Evolutionary conservation across 768 basidiomycete species (phyloP).

Genomic region (Pholiota microspora): DNA sequence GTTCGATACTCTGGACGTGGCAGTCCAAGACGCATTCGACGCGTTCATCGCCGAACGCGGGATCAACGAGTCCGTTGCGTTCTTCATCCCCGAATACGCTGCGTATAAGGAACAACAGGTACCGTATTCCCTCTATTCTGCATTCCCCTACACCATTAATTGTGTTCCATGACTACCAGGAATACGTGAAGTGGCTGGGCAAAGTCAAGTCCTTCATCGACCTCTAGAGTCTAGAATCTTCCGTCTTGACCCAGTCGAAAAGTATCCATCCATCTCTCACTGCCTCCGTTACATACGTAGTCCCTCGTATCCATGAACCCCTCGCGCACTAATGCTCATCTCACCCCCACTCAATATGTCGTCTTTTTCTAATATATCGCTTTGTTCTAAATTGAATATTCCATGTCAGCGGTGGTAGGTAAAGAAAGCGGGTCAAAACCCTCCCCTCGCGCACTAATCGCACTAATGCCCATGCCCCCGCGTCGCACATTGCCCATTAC

Average conservation of each 20-base stretch:
- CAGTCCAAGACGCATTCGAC: slow-evolving; percentile 90
- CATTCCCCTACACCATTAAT: not conserved
- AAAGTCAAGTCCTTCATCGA: slow-evolving; percentile 85
- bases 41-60: slow-evolving; percentile 88
- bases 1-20: slow-evolving; percentile 88
- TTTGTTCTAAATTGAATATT: too few relatives aligned
- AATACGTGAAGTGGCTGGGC: slow-evolving; percentile 88
- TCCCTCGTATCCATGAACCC: too few relatives aligned
- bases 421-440: too few relatives aligned
- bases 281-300: too few relatives aligned
- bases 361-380: too few relatives aligned
- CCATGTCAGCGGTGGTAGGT: too few relatives aligned
- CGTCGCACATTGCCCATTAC: too few relatives aligned
- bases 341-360: too few relatives aligned
- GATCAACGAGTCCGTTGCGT: slow-evolving; percentile 75
- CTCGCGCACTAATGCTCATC: too few relatives aligned
- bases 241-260: not conserved
- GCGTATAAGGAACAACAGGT: slow-evolving; percentile 94
- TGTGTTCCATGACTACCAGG: slow-evolving; percentile 45
- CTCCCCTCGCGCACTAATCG: too few relatives aligned
- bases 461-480: too few relatives aligned
- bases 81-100: slow-evolving; percentile 87
- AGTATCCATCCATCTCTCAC: slow-evolving; percentile 1
- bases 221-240: slow-evolving; percentile 26
- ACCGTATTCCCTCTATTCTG: slow-evolving; percentile 18